Conservation (phyloP, 257 asterid species). For the Penstemon eatonii region DNA sequence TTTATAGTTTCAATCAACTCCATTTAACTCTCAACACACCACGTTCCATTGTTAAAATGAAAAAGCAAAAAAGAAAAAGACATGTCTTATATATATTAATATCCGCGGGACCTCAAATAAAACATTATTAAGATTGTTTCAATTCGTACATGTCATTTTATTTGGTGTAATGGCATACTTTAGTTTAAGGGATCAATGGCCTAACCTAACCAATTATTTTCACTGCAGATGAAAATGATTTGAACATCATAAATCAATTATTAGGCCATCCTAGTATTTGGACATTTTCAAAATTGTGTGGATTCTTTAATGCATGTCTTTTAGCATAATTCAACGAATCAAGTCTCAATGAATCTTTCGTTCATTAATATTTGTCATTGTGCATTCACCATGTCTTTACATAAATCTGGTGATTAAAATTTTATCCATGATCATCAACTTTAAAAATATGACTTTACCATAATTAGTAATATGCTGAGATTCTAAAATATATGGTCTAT, state of each 20-base stretch:
- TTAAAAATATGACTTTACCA: no score
- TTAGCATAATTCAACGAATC: constrained; percentile 14
- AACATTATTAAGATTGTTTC: background rate
- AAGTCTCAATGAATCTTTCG: background rate
- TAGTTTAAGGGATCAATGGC: constrained; percentile 21
- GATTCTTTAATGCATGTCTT: constrained; percentile 13
- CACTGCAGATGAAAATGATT: constrained; percentile 39
- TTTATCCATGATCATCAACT: no score
- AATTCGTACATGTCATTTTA: constrained; percentile 34
- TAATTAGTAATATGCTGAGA: no score
- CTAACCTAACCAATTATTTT: constrained; percentile 27
- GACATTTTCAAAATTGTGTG: constrained; percentile 28
- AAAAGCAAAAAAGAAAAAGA: no score
- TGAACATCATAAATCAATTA: constrained; percentile 8
- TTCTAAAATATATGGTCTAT: no score
- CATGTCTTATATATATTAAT: no score
- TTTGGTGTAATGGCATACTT: constrained; percentile 17
- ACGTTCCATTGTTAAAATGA: no score
- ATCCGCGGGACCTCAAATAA: no score
- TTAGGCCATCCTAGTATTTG: constrained; percentile 30
- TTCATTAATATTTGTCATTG: no score
- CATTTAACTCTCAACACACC: no score
- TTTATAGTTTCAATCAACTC: no score
- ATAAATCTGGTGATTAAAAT: background rate
- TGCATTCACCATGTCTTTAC: background rate